A percentile compares a stretch with the other conserved stretches of the same genome.
These are phyloP conservation scores for Thozetella sp. DNA, from an alignment of 495 filamentous ascomycete species.

Conservation along the genomic window DNA sequence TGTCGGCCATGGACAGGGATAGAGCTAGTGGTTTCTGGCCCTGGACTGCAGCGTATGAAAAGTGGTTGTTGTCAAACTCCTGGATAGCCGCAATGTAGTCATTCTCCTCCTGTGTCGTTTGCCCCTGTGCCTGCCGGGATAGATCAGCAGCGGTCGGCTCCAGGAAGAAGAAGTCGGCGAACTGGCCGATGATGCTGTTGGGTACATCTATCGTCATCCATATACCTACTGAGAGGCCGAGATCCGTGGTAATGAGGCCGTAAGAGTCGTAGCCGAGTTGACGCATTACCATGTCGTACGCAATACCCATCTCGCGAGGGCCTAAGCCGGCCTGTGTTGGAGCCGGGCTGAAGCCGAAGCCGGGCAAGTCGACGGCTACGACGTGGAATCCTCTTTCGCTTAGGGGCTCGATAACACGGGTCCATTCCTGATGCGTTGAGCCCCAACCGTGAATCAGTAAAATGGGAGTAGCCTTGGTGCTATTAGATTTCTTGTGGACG, in stretches of 20 bases:
- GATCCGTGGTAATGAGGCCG: not conserved
- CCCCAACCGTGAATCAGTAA: constrained; percentile 12
- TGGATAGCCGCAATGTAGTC: not conserved
- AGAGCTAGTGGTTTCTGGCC: not conserved
- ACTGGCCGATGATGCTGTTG: constrained; percentile 1
- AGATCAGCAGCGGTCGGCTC: constrained; percentile 4
- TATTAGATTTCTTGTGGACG: constrained; percentile 6
- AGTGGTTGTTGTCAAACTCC: not conserved
- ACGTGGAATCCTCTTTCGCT: constrained; percentile 5
- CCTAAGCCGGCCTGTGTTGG: constrained; percentile 4
- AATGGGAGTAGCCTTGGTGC: constrained; percentile 7
- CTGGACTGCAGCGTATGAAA: not conserved
- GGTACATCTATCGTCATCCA: constrained; percentile 8
- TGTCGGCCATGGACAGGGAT: not conserved
- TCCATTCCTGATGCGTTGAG: constrained; percentile 9
- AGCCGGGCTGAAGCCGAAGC: constrained; percentile 8
- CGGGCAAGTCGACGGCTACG: constrained; percentile 11
- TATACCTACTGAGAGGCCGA: not conserved
- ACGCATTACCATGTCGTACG: constrained; percentile 9
- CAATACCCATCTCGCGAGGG: constrained; percentile 7
- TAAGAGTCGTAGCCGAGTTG: constrained; percentile 12
- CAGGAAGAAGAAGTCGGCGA: constrained; percentile 5
- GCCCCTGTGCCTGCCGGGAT: not conserved
- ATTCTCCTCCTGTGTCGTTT: constrained; percentile 5
- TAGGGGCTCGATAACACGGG: constrained; percentile 9